Conservation (phyloP, 2,329 filamentous ascomycete species). For the Zarea fungicola region DNA sequence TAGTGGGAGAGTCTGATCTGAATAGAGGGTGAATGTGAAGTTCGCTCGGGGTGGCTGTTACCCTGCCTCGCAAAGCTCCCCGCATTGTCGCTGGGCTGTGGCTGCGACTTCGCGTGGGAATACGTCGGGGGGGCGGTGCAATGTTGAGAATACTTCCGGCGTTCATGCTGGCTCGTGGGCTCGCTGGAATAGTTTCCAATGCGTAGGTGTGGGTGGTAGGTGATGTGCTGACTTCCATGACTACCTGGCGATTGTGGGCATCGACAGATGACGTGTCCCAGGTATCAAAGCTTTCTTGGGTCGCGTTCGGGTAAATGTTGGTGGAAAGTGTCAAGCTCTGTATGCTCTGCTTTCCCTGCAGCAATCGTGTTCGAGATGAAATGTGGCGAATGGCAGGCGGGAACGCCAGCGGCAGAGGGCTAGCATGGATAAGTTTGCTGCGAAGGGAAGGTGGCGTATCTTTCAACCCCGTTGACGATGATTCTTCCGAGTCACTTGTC, state of each 20-base stretch:
- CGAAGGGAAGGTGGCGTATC: conserved; percentile 41
- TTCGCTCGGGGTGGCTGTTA: conserved; percentile 44
- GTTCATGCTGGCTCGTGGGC: conserved; percentile 58
- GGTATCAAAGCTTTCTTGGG: conserved; percentile 64
- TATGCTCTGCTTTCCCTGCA: conserved; percentile 38
- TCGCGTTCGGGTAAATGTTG: conserved; percentile 28
- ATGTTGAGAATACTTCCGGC: conserved; percentile 56
- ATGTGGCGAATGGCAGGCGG: conserved; percentile 48
- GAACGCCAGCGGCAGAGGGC: conserved; percentile 32
- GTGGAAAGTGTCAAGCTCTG: conserved; percentile 44
- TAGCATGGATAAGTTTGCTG: conserved; percentile 21
- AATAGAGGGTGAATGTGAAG: conserved; percentile 75
- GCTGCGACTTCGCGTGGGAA: conserved; percentile 43
- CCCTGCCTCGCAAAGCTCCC: conserved; percentile 16
- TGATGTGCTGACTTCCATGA: conserved; percentile 42
- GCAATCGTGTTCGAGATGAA: conserved; percentile 50
- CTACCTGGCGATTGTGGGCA: conserved; percentile 53
- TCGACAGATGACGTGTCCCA: conserved; percentile 71
- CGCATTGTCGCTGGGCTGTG: conserved; percentile 37
- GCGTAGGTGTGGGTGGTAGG: conserved; percentile 43
- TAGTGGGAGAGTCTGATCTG: conserved; percentile 63
- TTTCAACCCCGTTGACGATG: conserved; percentile 31
- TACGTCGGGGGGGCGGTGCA: conserved; percentile 46
- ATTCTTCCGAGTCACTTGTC: conserved; percentile 27
- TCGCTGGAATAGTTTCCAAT: conserved; percentile 67